These are phyloP conservation scores for Pythium rhizo-oryzae DNA, from an alignment of 352 stramenopile species.

Conservation along the genomic window DNA sequence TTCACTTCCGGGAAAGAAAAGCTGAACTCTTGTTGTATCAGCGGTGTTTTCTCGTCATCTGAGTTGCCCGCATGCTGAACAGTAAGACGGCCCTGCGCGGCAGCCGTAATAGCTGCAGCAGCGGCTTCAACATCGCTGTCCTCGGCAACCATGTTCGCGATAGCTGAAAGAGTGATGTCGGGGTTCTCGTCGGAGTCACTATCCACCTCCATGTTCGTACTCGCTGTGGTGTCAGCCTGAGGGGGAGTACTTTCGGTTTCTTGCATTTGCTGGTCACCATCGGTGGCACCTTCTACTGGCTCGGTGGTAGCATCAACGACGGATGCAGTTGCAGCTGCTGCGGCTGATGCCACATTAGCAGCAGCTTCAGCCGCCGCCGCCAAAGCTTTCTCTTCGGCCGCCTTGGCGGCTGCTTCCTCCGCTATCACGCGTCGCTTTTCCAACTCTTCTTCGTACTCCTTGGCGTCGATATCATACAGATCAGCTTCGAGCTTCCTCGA, in stretches of 20 bases:
- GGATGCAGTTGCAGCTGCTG: conserved; percentile 2
- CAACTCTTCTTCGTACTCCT: conserved; percentile 72
- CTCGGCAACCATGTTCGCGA: conserved; percentile 87
- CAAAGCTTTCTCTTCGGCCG: conserved; percentile 38
- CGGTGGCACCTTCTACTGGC: conserved; percentile 15
- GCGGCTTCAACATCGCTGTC: conserved; percentile 72
- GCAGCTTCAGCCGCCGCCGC: conserved; percentile 25
- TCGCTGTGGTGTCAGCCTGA: conserved; percentile 29
- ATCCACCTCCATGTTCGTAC: conserved; percentile 82
- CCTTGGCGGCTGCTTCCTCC: conserved; percentile 55
- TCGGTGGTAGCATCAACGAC: neutral
- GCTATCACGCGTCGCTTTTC: conserved; percentile 40
- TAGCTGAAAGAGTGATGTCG: conserved; percentile 79
- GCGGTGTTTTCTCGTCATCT: conserved; percentile 13
- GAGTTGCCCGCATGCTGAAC: conserved; percentile 39
- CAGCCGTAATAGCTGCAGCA: conserved; percentile 50
- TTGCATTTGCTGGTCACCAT: conserved; percentile 32
- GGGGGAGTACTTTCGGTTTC: conserved; percentile 28
- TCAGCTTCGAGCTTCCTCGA: conserved; percentile 69
- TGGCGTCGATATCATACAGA: conserved; percentile 59
- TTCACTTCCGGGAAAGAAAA: conserved; percentile 72
- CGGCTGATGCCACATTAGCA: conserved; percentile 4
- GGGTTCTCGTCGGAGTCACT: conserved; percentile 78
- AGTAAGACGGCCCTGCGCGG: conserved; percentile 39
- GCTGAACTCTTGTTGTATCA: conserved; percentile 40